These are phyloP conservation scores for Chaetoceros tenuissimus DNA, from an alignment of 108 stramenopile species.

Conservation along the genomic window DNA sequence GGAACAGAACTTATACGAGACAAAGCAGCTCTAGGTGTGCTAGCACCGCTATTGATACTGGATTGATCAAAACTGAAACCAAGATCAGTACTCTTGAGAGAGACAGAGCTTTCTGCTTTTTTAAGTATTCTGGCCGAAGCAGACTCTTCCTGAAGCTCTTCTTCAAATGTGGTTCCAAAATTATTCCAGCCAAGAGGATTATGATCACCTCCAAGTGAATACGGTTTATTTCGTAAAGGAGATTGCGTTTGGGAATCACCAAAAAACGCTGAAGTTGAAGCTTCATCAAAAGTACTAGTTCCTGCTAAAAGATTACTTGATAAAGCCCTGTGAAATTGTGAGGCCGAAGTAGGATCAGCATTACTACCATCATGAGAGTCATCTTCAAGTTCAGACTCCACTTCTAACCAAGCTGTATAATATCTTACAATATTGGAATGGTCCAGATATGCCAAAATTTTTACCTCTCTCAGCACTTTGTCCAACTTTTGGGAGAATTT, in stretches of 20 bases:
- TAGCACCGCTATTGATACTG: neutral
- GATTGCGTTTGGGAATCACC: neutral
- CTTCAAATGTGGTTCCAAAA: constrained; percentile 6
- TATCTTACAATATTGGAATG: constrained; percentile 95
- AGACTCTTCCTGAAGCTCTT: neutral
- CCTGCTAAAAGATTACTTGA: constrained; percentile 1
- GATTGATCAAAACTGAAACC: constrained; percentile 35
- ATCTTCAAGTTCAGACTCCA: constrained; percentile 30
- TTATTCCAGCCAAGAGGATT: constrained; percentile 45
- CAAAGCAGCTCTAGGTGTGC: neutral
- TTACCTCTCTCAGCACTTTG: constrained; percentile 92
- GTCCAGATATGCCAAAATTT: constrained; percentile 82
- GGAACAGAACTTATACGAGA: neutral
- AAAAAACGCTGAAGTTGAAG: neutral
- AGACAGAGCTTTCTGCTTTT: neutral
- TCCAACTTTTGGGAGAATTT: constrained; percentile 57
- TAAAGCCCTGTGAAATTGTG: neutral
- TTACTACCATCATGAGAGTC: constrained; percentile 17
- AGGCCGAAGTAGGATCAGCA: constrained; percentile 14
- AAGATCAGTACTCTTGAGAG: constrained; percentile 11
- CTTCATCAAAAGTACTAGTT: neutral
- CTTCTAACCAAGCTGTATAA: constrained; percentile 94
- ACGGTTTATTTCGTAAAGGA: neutral
- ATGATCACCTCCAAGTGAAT: neutral
- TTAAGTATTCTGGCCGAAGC: neutral